Evolutionary conservation across 495 filamentous ascomycete species (phyloP).

Genomic region (Tetracladium marchalianum): DNA sequence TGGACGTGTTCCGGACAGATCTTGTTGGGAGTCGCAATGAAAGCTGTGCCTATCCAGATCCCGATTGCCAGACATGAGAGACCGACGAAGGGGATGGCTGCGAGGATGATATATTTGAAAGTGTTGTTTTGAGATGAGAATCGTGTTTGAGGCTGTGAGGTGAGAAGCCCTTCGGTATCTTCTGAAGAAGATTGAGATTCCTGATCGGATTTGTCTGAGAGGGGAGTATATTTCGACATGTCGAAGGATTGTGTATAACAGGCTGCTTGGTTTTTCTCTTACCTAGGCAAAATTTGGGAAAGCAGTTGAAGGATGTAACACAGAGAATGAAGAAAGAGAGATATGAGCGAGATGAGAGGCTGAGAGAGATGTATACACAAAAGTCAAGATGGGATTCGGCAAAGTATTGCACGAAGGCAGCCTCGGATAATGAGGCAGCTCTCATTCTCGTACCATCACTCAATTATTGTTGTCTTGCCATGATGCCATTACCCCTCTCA

Average conservation of each 20-base stretch:
- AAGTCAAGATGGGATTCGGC: too few relatives aligned
- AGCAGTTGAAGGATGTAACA: background rate
- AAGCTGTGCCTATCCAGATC: conserved; percentile 10
- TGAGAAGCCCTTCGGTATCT: conserved; percentile 2
- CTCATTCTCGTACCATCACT: too few relatives aligned
- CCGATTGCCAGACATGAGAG: conserved; percentile 4
- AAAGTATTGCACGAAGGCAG: too few relatives aligned
- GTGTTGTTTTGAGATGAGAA: too few relatives aligned
- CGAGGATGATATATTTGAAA: too few relatives aligned
- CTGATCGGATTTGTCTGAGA: conserved; percentile 12
- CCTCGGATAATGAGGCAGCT: too few relatives aligned
- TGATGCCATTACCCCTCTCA: too few relatives aligned
- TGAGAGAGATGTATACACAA: background rate
- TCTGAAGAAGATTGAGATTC: conserved; percentile 6
- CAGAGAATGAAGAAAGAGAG: background rate
- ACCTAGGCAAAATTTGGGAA: background rate
- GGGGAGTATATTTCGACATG: conserved; percentile 1
- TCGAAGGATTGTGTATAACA: background rate
- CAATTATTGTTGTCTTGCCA: too few relatives aligned
- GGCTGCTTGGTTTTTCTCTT: background rate
- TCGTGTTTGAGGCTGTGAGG: too few relatives aligned
- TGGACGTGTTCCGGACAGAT: conserved; percentile 13
- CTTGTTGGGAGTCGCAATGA: background rate
- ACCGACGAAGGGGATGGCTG: too few relatives aligned
- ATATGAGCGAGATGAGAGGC: background rate